phyloP scores from a whole-genome alignment of 129 eudicot genomes.

The Chrysanthemum lavandulifolium region DNA sequence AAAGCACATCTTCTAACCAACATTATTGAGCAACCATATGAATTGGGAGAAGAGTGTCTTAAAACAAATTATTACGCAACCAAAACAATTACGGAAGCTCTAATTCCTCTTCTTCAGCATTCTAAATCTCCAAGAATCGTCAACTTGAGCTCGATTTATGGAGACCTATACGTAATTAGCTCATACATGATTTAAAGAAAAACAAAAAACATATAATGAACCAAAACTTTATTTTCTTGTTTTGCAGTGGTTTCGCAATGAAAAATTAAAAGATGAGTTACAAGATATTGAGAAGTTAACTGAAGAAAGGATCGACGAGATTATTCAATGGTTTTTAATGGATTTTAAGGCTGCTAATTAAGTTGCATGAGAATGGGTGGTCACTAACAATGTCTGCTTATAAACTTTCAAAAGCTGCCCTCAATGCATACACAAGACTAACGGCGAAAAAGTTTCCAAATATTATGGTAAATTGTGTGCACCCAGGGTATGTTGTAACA shows the following conservation, averaged over 20 bases:
- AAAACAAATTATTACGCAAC: constrained; percentile 17
- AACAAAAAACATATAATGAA: neutral
- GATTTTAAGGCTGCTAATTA: constrained; percentile 15
- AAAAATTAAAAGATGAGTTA: constrained; percentile 8
- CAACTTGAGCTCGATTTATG: neutral
- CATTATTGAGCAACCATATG: constrained; percentile 5
- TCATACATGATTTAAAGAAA: neutral
- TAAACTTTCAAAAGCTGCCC: constrained; percentile 17
- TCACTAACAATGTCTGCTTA: constrained; percentile 14
- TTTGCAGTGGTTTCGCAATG: constrained; percentile 22
- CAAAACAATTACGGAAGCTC: constrained; percentile 4
- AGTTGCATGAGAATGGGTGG: constrained; percentile 15
- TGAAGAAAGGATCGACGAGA: no score
- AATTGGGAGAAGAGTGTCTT: constrained; percentile 13
- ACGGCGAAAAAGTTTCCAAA: no score
- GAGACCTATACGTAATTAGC: constrained; percentile 12
- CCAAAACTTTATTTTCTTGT: neutral
- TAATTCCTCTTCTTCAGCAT: constrained; percentile 17
- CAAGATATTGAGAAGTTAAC: no score
- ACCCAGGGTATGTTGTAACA: no score
- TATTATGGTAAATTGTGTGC: no score
- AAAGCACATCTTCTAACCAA: constrained; percentile 14
- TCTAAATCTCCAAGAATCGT: constrained; percentile 20
- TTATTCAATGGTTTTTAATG: neutral
- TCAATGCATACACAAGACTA: constrained; percentile 12